Percentiles rank a stretch among this genome's conserved stretches.
Evolutionary conservation across 805 yeast genomes (phyloP).

Genomic region (Ascoidea tarda): DNA sequence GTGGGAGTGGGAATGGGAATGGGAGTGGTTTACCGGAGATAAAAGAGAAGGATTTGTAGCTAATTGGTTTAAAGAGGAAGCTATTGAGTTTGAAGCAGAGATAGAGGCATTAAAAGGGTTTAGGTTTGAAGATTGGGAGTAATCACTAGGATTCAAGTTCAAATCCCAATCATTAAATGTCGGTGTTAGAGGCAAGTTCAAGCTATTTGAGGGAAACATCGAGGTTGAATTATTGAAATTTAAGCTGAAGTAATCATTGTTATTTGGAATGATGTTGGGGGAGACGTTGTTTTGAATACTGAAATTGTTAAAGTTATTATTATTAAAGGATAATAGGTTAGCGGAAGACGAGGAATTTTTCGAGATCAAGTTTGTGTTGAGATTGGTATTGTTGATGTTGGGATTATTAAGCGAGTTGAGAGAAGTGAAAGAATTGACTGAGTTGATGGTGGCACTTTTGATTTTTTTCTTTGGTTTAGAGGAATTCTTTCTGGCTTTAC

Average conservation of each 20-base stretch:
- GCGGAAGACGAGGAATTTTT: constrained; percentile 1
- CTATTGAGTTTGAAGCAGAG: constrained; percentile 3
- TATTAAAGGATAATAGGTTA: not conserved
- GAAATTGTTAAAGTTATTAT: not conserved
- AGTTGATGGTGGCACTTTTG: not conserved
- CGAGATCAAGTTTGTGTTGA: not conserved
- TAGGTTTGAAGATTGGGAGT: not conserved
- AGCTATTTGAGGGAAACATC: not conserved
- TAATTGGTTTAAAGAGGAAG: constrained; percentile 7
- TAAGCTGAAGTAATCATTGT: not conserved
- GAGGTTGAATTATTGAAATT: not conserved
- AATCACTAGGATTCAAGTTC: not conserved
- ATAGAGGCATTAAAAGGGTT: too few relatives aligned
- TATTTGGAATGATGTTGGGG: constrained; percentile 1
- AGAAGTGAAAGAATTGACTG: not conserved
- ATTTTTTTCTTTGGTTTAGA: not conserved
- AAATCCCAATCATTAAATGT: constrained; percentile 10
- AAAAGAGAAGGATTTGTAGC: not conserved
- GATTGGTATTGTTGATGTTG: not conserved
- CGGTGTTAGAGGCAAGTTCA: constrained; percentile 5
- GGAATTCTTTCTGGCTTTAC: constrained; percentile 4
- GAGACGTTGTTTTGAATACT: not conserved
- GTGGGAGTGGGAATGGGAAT: not conserved
- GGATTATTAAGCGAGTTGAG: not conserved
- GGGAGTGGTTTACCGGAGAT: not conserved